These are phyloP conservation scores for Prunus fruticosa DNA, from an alignment of 306 rosid species.

Conservation along the genomic window DNA sequence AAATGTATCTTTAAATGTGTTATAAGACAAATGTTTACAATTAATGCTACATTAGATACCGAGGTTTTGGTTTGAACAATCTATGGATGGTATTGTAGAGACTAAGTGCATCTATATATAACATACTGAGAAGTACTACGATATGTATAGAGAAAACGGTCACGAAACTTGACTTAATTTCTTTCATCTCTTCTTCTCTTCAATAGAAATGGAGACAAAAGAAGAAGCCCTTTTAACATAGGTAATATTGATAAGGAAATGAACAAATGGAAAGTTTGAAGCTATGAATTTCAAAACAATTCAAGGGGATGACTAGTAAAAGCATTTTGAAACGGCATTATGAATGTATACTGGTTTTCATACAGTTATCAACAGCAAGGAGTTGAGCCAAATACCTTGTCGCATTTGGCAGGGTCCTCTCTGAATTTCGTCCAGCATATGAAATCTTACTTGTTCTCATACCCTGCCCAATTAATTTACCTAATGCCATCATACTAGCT, in stretches of 20 bases:
- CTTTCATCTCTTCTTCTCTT: neutral
- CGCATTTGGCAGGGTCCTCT: constrained; percentile 26
- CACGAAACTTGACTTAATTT: neutral
- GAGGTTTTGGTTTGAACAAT: neutral
- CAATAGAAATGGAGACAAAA: neutral
- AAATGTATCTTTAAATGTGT: neutral
- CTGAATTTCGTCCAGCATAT: constrained; percentile 28
- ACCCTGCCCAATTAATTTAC: constrained; percentile 51
- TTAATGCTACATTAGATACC: neutral
- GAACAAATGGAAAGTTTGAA: neutral
- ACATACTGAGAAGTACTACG: neutral
- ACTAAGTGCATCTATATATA: neutral
- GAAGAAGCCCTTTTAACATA: neutral
- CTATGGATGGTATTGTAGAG: too few species aligned
- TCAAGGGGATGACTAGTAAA: neutral
- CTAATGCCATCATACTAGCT: constrained; percentile 47
- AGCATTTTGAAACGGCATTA: neutral
- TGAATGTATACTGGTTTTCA: neutral
- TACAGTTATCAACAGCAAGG: constrained; percentile 5
- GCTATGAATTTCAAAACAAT: too few species aligned
- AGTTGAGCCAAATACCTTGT: constrained; percentile 43
- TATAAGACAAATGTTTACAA: neutral
- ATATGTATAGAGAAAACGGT: neutral
- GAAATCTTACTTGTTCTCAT: constrained; percentile 15
- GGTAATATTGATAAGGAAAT: neutral